A percentile compares a stretch with the other conserved stretches of the same genome.
Evolutionary conservation across 352 stramenopile genomes (phyloP).

Genomic region (Elongisporangium prolatum): DNA sequence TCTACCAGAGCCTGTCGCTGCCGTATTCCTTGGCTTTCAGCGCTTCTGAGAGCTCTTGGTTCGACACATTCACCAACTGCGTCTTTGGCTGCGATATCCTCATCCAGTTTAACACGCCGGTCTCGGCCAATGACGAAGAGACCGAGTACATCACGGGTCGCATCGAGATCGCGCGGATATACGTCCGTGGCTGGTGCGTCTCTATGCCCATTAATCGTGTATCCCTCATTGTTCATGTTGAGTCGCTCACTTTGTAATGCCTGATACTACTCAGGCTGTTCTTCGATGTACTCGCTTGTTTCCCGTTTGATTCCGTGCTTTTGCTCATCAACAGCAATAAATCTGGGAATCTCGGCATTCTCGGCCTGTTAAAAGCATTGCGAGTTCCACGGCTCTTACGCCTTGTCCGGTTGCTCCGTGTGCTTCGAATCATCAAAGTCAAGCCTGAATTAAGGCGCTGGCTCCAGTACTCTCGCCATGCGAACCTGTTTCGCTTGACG

Average conservation of each 20-base stretch:
- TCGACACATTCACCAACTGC: slow-evolving; percentile 58
- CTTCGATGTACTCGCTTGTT: slow-evolving; percentile 71
- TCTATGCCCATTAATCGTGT: not conserved
- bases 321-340: slow-evolving; percentile 41
- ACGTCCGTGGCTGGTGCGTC: slow-evolving; percentile 57
- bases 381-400: slow-evolving; percentile 63
- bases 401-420: slow-evolving; percentile 54
- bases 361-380: slow-evolving; percentile 66
- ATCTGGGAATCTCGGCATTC: slow-evolving; percentile 45
- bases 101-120: slow-evolving; percentile 73
- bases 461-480: slow-evolving; percentile 77
- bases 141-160: slow-evolving; percentile 63
- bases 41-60: slow-evolving; percentile 31
- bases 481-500: slow-evolving; percentile 66
- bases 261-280: slow-evolving; percentile 38
- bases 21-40: slow-evolving; percentile 38
- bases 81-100: slow-evolving; percentile 70
- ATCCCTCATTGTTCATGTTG: not conserved
- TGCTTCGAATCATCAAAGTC: slow-evolving; percentile 74
- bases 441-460: slow-evolving; percentile 68
- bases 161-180: slow-evolving; percentile 41
- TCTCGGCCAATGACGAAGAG: slow-evolving; percentile 33
- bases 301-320: slow-evolving; percentile 65
- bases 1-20: slow-evolving; percentile 75
- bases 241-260: not conserved